Evolutionary conservation across 805 yeast genomes (phyloP), one percentile per base, ranked within the genome.

Genomic region (Zygotorulaspora danielsina): DNA sequence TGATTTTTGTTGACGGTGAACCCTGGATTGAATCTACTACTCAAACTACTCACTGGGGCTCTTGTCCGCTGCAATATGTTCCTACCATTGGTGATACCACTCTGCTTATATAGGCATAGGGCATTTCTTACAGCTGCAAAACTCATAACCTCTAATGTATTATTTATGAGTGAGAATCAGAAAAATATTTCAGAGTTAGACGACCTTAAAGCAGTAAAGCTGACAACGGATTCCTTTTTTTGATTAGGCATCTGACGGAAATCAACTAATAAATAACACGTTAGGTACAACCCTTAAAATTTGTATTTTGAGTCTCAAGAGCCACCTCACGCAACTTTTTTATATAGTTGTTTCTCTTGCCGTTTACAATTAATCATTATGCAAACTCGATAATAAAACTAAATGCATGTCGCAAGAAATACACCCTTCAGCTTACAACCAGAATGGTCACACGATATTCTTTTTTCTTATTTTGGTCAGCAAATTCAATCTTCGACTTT

Each of bases 81-180:
- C 31, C 17, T 15, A 12, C 31, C 30, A 25, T 7, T 17, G 43
- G 24, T 30, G 39, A 13, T 16, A 27, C 6, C 12, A 12, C 25
- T 25, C 28, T 20, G 24, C 34, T 35, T 39, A 39, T 39, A 35
- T 39, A 39, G 24, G 21, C 35, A 35, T 39, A 39, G 24, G 21
- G 36, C 12, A 15, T 34, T 27, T 22, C 19, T 34, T 13, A 34
- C 13, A 19, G 26, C 11, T 19, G 38, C 13, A 19, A 30, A 22
- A 22, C 36, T 35, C 32, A 39, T 39, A 34, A 34, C 39, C 39
- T 36, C 26, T 35, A n/a, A 10, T 25, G 43, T 39, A 31, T 19
- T 24, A 13, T 27, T 15, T n/a, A 27, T 27, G 16, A 9, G 18
- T 18, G 15, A n/a, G 18, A 8, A 6, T 8, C 31, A 12, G 15